These are phyloP conservation scores for Mallotus repandus DNA, from an alignment of 441 rosid genomes.

Conservation along the genomic window DNA sequence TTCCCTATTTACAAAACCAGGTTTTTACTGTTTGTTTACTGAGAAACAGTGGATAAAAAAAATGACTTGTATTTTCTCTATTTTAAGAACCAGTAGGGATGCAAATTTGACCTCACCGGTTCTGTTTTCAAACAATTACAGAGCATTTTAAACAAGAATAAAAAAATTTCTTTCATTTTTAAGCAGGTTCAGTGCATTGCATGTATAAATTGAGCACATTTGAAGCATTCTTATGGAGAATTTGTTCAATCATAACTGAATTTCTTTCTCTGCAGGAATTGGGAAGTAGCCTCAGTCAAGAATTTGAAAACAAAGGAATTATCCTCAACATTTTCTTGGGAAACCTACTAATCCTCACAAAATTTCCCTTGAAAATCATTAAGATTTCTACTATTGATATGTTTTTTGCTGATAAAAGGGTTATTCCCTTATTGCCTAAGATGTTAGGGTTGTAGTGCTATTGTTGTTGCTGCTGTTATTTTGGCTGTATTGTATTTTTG, in stretches of 20 bases:
- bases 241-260: background rate
- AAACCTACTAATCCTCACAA: background rate
- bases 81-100: background rate
- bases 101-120: background rate
- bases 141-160: background rate
- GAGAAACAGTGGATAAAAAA: background rate
- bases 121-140: background rate
- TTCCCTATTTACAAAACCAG: background rate
- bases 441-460: too few relatives aligned
- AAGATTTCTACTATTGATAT: too few relatives aligned
- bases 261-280: conserved; percentile 10
- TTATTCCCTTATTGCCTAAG: too few relatives aligned
- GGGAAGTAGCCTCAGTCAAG: background rate
- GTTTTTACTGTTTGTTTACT: background rate
- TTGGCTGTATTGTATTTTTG: too few relatives aligned
- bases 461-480: too few relatives aligned
- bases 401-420: too few relatives aligned
- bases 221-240: background rate
- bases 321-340: background rate
- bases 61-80: too few relatives aligned
- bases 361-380: too few relatives aligned
- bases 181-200: background rate
- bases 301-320: background rate
- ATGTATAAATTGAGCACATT: background rate
- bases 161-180: background rate